Conservation (phyloP, 2,329 filamentous ascomycete species). For the Cadophora sp. region DNA sequence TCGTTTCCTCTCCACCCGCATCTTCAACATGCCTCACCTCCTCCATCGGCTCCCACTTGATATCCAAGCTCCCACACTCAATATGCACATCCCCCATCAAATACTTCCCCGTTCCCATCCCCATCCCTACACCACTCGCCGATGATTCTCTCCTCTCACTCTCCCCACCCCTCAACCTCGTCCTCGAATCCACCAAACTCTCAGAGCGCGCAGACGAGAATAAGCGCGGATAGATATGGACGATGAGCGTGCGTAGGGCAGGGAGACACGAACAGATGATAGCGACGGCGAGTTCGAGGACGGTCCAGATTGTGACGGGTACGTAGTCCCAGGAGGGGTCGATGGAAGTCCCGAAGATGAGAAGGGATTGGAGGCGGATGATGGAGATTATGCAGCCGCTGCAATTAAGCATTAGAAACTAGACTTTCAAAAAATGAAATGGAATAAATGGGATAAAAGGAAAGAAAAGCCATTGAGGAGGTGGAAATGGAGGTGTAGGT, state of each 20-base stretch:
- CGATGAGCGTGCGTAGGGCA: slow-evolving; percentile 47
- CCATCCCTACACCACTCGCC: no score
- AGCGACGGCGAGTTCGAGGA: slow-evolving; percentile 44
- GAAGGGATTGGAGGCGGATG: slow-evolving; percentile 27
- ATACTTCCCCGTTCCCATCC: background rate
- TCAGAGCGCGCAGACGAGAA: background rate
- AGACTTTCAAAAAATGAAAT: no score
- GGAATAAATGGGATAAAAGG: no score
- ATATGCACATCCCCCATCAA: slow-evolving; percentile 10
- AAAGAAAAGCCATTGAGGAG: no score
- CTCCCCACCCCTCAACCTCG: background rate
- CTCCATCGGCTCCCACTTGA: background rate
- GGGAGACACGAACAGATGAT: slow-evolving; percentile 52
- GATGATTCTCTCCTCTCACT: background rate
- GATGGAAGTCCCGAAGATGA: slow-evolving; percentile 26
- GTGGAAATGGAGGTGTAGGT: slow-evolving; percentile 28
- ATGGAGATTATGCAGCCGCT: slow-evolving; percentile 28
- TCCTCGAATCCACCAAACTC: background rate
- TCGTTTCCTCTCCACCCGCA: background rate
- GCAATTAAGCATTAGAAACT: background rate
- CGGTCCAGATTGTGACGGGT: slow-evolving; percentile 43
- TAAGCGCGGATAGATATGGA: slow-evolving; percentile 3
- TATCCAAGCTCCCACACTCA: slow-evolving; percentile 10
- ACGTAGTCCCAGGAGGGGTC: slow-evolving; percentile 39
- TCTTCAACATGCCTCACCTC: background rate